Conservation (phyloP, 306 rosid genomes). For the Mucuna pruriens region DNA sequence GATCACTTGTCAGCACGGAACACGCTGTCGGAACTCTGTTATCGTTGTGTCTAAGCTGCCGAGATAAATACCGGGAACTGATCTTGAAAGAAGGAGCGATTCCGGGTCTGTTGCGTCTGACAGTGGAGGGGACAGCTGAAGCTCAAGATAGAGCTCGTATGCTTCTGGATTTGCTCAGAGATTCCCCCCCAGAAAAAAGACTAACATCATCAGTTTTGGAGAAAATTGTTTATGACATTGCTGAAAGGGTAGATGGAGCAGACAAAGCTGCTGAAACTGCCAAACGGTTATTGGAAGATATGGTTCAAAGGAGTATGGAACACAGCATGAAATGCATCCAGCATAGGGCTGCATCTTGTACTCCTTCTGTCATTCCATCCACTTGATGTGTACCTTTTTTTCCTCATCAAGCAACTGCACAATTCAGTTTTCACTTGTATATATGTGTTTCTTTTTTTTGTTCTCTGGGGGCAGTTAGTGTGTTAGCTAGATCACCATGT, state of each 20-base stretch:
- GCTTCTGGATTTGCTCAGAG: slow-evolving; percentile 84
- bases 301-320: slow-evolving; percentile 83
- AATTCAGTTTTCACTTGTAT: slow-evolving; percentile 49
- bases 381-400: slow-evolving; percentile 42
- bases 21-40: slow-evolving; percentile 84
- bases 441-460: slow-evolving; percentile 38
- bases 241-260: slow-evolving; percentile 72
- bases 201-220: slow-evolving; percentile 68
- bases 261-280: slow-evolving; percentile 89
- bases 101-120: slow-evolving; percentile 82
- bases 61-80: slow-evolving; percentile 80
- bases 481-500: slow-evolving; percentile 35
- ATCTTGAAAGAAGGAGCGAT: slow-evolving; percentile 90
- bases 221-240: slow-evolving; percentile 79
- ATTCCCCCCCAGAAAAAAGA: slow-evolving; percentile 70
- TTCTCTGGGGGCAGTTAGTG: slow-evolving; percentile 40
- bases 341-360: slow-evolving; percentile 59
- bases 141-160: slow-evolving; percentile 72
- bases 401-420: slow-evolving; percentile 42
- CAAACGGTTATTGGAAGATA: slow-evolving; percentile 69
- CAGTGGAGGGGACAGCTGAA: slow-evolving; percentile 81
- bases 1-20: slow-evolving; percentile 80
- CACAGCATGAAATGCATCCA: slow-evolving; percentile 64
- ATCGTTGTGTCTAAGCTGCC: slow-evolving; percentile 68
- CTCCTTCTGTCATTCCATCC: slow-evolving; percentile 54